Evolutionary conservation across 1,284 basidiomycete genomes (phyloP).

Genomic region (Tilletia walkeri): DNA sequence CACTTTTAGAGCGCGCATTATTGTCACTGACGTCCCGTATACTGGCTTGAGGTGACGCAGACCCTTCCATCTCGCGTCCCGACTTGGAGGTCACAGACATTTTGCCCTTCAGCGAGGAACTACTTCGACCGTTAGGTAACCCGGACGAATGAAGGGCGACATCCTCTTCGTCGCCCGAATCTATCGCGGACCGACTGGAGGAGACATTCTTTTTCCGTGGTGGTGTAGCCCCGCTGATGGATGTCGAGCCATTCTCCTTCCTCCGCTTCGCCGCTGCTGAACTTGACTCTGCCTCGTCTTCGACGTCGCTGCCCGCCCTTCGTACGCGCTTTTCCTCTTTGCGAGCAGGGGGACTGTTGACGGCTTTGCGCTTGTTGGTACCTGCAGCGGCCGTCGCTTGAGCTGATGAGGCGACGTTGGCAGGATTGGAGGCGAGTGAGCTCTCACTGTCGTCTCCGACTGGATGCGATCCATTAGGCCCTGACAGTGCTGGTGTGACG

Average conservation of each 20-base stretch:
- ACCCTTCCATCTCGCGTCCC: background rate
- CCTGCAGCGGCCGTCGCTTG: conserved; percentile 5
- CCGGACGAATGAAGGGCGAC: too few relatives aligned
- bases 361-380: conserved; percentile 8
- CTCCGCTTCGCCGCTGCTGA: background rate
- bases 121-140: background rate
- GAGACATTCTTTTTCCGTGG: conserved; percentile 16
- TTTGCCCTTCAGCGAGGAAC: background rate
- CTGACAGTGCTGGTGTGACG: background rate
- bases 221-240: background rate
- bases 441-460: conserved; percentile 6
- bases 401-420: background rate
- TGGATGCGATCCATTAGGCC: conserved; percentile 15
- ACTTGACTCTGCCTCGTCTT: conserved; percentile 3
- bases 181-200: background rate
- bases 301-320: conserved; percentile 16
- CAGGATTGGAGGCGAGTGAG: background rate
- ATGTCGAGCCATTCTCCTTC: conserved; percentile 6
- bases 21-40: background rate
- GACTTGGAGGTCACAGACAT: background rate
- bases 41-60: background rate
- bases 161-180: conserved; percentile 23
- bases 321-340: conserved; percentile 19
- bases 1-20: background rate
- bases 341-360: conserved; percentile 7